Percentiles rank a stretch among this genome's conserved stretches.
Conservation (phyloP, 208 protist species). For the Crithidia thermophila region DNA sequence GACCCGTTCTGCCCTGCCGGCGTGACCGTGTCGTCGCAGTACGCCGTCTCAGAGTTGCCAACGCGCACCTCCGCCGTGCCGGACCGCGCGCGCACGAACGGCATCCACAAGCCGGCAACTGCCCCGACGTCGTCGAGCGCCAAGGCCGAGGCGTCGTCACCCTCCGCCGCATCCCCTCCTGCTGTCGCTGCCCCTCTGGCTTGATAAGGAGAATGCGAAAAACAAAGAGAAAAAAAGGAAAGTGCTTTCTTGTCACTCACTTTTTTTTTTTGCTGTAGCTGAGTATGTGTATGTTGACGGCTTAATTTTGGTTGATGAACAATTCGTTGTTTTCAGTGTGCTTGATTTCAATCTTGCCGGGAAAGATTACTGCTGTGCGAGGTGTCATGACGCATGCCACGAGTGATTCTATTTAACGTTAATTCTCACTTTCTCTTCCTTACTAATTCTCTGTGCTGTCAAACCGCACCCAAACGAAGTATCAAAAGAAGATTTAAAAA, state of each 20-base stretch:
- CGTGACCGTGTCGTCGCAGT: constrained; percentile 47
- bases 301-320: too few species aligned
- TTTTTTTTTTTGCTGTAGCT: neutral
- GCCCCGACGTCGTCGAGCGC: neutral
- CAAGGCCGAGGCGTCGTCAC: neutral
- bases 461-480: neutral
- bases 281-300: too few species aligned
- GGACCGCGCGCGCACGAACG: constrained; percentile 9
- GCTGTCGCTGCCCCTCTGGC: neutral
- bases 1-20: constrained; percentile 65
- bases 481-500: neutral
- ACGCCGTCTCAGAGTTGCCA: constrained; percentile 16
- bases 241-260: too few species aligned
- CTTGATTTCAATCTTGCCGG: too few species aligned
- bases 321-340: neutral
- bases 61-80: constrained; percentile 6
- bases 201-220: too few species aligned
- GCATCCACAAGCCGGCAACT: constrained; percentile 5
- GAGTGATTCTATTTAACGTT: too few species aligned
- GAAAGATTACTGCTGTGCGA: constrained; percentile 12
- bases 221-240: too few species aligned
- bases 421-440: too few species aligned
- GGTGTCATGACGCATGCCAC: too few species aligned
- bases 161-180: neutral
- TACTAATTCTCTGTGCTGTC: too few species aligned